Evolutionary conservation across 2,329 filamentous ascomycete genomes (phyloP).

Genomic region (Drechslerella dactyloides): DNA sequence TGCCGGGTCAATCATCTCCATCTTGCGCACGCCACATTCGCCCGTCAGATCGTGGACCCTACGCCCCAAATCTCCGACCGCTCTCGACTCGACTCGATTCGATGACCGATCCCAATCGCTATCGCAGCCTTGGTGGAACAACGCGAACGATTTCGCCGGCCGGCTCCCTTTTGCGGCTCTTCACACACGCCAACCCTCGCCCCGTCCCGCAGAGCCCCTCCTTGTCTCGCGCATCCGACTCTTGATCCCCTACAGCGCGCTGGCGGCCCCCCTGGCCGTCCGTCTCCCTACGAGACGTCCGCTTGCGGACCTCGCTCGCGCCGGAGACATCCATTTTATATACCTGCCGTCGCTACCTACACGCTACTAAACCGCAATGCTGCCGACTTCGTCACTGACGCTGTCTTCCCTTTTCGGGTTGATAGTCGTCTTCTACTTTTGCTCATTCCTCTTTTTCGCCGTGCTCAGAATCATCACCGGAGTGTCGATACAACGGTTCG

Average conservation of each 20-base stretch:
- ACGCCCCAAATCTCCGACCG: neutral
- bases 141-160: constrained; percentile 40
- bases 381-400: constrained; percentile 42
- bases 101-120: constrained; percentile 29
- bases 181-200: constrained; percentile 14
- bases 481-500: constrained; percentile 92
- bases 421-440: constrained; percentile 83
- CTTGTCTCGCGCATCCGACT: constrained; percentile 19
- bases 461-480: constrained; percentile 90
- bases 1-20: neutral
- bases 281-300: neutral
- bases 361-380: constrained; percentile 11
- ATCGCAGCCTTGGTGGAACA: constrained; percentile 25
- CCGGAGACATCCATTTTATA: neutral
- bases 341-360: neutral
- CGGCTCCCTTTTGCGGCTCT: constrained; percentile 38
- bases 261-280: constrained; percentile 32
- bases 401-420: constrained; percentile 80
- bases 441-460: constrained; percentile 91
- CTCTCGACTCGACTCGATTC: constrained; percentile 27
- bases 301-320: neutral
- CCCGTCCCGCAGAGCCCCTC: neutral
- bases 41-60: neutral
- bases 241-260: constrained; percentile 16
- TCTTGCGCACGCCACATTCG: neutral